Conservation (phyloP, 2,329 filamentous ascomycete species). For the Cladosporium sp. region DNA sequence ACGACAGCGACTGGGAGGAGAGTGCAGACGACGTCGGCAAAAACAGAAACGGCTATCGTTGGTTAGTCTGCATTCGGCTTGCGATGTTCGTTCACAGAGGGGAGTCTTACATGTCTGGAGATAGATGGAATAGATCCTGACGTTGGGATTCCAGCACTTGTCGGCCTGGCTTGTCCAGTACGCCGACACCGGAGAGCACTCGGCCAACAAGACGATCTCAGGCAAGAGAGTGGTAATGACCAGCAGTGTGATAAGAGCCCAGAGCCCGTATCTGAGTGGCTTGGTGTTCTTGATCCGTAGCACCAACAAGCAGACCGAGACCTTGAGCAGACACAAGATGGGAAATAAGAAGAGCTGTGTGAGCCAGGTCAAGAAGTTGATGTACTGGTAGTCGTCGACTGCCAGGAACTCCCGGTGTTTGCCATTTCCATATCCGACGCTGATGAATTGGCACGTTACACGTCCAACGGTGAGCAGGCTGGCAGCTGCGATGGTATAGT, state of each 20-base stretch:
- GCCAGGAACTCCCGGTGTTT: constrained; percentile 32
- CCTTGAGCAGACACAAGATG: constrained; percentile 37
- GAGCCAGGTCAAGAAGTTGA: constrained; percentile 34
- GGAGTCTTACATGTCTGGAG: constrained; percentile 22
- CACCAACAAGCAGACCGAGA: constrained; percentile 38
- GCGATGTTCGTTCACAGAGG: constrained; percentile 12
- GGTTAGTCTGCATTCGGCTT: neutral
- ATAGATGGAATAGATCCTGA: constrained; percentile 27
- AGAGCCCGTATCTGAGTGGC: constrained; percentile 28
- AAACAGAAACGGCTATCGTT: constrained; percentile 20
- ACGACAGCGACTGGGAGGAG: constrained; percentile 23
- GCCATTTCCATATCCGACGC: constrained; percentile 34
- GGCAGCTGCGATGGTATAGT: constrained; percentile 32
- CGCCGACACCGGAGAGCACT: constrained; percentile 22
- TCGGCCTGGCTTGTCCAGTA: constrained; percentile 20
- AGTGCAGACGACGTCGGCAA: constrained; percentile 24
- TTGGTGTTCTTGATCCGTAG: constrained; percentile 37
- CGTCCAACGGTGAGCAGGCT: constrained; percentile 27
- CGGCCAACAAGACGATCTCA: constrained; percentile 23
- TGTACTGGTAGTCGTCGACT: constrained; percentile 25
- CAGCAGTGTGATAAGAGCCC: constrained; percentile 20
- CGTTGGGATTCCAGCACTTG: constrained; percentile 23
- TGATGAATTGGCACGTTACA: constrained; percentile 31
- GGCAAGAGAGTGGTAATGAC: constrained; percentile 20
- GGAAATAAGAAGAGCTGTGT: constrained; percentile 38